A percentile compares a stretch with the other conserved stretches of the same genome.
Evolutionary conservation across 257 asterid genomes (phyloP).

Genomic region (Craterostigma plantagineum): DNA sequence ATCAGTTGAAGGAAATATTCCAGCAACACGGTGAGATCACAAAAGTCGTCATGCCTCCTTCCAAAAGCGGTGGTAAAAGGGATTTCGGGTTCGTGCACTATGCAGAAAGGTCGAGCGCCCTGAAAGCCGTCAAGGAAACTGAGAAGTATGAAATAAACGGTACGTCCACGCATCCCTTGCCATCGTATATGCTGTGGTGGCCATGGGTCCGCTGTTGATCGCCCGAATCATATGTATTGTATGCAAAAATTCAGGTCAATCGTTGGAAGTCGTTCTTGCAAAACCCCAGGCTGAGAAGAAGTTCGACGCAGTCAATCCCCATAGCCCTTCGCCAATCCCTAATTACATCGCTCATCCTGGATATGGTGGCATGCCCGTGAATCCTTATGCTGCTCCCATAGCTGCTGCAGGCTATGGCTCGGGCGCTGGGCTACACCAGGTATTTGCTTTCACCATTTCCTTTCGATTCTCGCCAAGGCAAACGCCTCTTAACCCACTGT

Average conservation of each 20-base stretch:
- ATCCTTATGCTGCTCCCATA: constrained; percentile 52
- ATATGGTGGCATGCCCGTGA: constrained; percentile 55
- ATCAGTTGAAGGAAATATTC: constrained; percentile 66
- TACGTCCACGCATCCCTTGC: constrained; percentile 1
- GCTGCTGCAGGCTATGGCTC: constrained; percentile 60
- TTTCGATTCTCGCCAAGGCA: too few species aligned
- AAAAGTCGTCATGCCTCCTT: constrained; percentile 92
- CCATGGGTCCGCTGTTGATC: too few species aligned
- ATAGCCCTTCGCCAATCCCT: constrained; percentile 30
- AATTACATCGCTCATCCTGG: constrained; percentile 77
- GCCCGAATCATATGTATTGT: too few species aligned
- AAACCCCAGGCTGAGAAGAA: constrained; percentile 89
- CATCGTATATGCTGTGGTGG: too few species aligned
- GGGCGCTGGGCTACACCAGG: constrained; percentile 78
- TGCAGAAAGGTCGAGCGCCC: constrained; percentile 91
- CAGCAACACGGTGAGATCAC: constrained; percentile 83
- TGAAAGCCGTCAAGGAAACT: constrained; percentile 66
- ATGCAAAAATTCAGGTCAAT: constrained; percentile 50
- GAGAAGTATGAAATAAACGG: constrained; percentile 82
- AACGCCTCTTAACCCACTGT: too few species aligned
- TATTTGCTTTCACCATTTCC: constrained; percentile 7
- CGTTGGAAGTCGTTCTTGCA: constrained; percentile 77
- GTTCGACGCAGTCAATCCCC: constrained; percentile 41
- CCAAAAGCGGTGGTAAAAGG: constrained; percentile 85
- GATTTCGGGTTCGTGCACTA: constrained; percentile 82